Conservation (phyloP, 2,329 filamentous ascomycete genomes). For the Blumeriella jaapii region DNA sequence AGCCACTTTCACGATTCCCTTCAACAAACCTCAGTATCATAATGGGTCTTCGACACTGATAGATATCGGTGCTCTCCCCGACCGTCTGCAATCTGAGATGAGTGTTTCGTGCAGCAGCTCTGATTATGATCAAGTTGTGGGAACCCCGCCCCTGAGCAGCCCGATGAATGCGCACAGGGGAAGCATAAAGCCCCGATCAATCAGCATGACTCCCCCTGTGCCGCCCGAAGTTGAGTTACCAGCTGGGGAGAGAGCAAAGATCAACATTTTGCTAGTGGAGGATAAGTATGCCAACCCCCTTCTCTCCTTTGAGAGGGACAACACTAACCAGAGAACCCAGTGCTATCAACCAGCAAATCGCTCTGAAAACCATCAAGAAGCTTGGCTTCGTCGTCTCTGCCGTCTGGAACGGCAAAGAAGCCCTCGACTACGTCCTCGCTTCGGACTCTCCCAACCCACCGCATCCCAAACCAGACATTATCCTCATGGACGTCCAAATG, state of each 20-base stretch:
- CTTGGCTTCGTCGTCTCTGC: constrained; percentile 61
- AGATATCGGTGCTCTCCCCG: constrained; percentile 52
- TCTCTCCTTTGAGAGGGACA: neutral
- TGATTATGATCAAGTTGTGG: constrained; percentile 39
- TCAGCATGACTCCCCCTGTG: constrained; percentile 21
- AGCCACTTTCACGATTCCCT: constrained; percentile 67
- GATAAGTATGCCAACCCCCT: constrained; percentile 49
- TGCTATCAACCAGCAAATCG: constrained; percentile 64
- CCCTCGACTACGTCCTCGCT: constrained; percentile 57
- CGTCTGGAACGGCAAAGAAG: constrained; percentile 69
- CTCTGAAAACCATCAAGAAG: constrained; percentile 62
- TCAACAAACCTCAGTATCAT: constrained; percentile 53
- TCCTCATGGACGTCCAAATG: constrained; percentile 72
- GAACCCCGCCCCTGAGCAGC: constrained; percentile 32
- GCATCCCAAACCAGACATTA: constrained; percentile 49
- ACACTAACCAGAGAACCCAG: constrained; percentile 20
- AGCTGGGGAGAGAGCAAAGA: constrained; percentile 45
- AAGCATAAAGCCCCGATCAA: constrained; percentile 8
- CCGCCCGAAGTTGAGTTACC: constrained; percentile 39
- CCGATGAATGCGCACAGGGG: constrained; percentile 9
- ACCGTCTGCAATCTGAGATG: constrained; percentile 52
- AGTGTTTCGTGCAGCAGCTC: constrained; percentile 57
- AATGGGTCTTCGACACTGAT: constrained; percentile 40
- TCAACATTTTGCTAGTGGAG: constrained; percentile 67
- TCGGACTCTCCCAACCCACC: constrained; percentile 30